Percentiles rank a stretch among this genome's conserved stretches.
These are phyloP conservation scores for Trichoderma endophyticum DNA, from an alignment of 2,329 filamentous ascomycete species.

Conservation along the genomic window DNA sequence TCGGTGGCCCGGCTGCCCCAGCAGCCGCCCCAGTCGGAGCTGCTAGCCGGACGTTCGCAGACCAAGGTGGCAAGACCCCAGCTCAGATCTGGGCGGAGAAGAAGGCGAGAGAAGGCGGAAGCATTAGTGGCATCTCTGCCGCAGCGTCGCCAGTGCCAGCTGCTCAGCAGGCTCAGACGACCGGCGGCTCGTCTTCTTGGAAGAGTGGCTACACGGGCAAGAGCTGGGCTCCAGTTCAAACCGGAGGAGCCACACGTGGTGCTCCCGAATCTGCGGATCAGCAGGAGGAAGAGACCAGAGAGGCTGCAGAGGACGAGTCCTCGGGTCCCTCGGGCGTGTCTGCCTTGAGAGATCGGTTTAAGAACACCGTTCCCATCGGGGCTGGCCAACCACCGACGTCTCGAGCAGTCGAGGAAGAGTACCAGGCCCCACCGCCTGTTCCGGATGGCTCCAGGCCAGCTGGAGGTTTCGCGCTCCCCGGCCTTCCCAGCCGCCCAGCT, in stretches of 20 bases:
- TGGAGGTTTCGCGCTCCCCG: slow-evolving; percentile 74
- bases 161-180: slow-evolving; percentile 63
- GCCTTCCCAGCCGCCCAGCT: slow-evolving; percentile 62
- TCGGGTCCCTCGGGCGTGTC: slow-evolving; percentile 64
- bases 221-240: slow-evolving; percentile 82
- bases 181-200: slow-evolving; percentile 78
- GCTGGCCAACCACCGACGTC: slow-evolving; percentile 41
- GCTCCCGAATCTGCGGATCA: slow-evolving; percentile 43
- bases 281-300: slow-evolving; percentile 56
- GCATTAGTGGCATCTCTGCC: slow-evolving; percentile 41
- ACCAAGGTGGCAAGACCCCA: slow-evolving; percentile 91
- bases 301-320: slow-evolving; percentile 48
- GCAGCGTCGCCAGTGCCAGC: slow-evolving; percentile 52
- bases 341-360: slow-evolving; percentile 79
- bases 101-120: slow-evolving; percentile 73
- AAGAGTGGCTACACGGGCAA: slow-evolving; percentile 90
- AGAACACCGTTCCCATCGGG: slow-evolving; percentile 69
- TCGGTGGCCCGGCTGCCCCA: slow-evolving; percentile 56
- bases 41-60: slow-evolving; percentile 90
- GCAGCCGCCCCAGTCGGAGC: slow-evolving; percentile 63
- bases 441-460: slow-evolving; percentile 67
- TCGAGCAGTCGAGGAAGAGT: slow-evolving; percentile 36
- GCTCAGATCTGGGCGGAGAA: slow-evolving; percentile 97
- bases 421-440: slow-evolving; percentile 48
- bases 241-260: slow-evolving; percentile 58